Conservation (phyloP, 371 early-diverging fungal genomes). For the Mycotypha africana region DNA sequence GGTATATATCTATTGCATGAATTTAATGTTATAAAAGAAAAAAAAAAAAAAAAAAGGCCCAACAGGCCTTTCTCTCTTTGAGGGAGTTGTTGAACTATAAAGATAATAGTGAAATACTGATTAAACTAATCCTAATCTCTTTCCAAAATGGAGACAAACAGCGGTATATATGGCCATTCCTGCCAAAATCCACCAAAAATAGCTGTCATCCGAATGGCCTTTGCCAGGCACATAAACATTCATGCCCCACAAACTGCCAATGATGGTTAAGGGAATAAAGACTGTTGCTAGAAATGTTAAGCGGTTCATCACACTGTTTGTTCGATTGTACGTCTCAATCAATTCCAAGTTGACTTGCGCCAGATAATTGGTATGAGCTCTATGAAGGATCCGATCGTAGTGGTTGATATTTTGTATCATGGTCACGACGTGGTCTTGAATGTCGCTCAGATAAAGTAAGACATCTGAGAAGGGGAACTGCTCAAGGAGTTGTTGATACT, state of each 20-base stretch:
- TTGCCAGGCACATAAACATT: slow-evolving; percentile 63
- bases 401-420: slow-evolving; percentile 72
- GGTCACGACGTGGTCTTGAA: slow-evolving; percentile 80
- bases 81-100: background rate
- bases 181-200: slow-evolving; percentile 72
- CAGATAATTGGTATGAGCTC: slow-evolving; percentile 81
- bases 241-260: slow-evolving; percentile 72
- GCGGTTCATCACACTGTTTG: slow-evolving; percentile 76
- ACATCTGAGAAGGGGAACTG: no score
- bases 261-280: slow-evolving; percentile 83
- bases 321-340: slow-evolving; percentile 69
- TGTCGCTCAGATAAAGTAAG: slow-evolving; percentile 82
- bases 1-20: no score
- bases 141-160: slow-evolving; percentile 21
- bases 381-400: slow-evolving; percentile 70
- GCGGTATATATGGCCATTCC: slow-evolving; percentile 39
- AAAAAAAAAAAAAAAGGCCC: no score
- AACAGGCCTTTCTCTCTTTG: no score
- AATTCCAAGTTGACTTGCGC: slow-evolving; percentile 80
- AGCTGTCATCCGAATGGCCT: slow-evolving; percentile 48
- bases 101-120: background rate
- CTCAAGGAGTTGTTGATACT: no score
- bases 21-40: no score
- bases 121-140: slow-evolving; percentile 14
- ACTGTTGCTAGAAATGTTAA: slow-evolving; percentile 79